Evolutionary conservation across 164 flowering plant genomes (phyloP).

Genomic region (Sedum album): DNA sequence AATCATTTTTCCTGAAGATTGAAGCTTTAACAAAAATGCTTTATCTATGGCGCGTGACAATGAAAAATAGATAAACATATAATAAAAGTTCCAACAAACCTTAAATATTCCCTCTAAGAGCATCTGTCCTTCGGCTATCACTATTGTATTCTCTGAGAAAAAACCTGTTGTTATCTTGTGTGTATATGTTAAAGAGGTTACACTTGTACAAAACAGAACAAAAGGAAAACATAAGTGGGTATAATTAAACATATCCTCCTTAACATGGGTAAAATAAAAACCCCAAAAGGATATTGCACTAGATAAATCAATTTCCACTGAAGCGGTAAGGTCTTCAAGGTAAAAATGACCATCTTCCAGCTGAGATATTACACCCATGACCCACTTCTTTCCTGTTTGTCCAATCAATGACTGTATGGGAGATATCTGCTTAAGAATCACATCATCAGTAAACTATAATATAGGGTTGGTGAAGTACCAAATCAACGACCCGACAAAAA

Average conservation of each 20-base stretch:
- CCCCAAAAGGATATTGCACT: slow-evolving; percentile 80
- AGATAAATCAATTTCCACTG: slow-evolving; percentile 77
- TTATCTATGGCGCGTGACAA: too few relatives aligned
- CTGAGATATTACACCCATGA: slow-evolving; percentile 96
- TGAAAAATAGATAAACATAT: too few relatives aligned
- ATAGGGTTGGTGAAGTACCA: too few relatives aligned
- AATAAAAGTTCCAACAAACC: slow-evolving; percentile 29
- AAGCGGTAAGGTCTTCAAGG: slow-evolving; percentile 94
- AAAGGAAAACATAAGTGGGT: neutral
- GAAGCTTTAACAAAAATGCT: too few relatives aligned
- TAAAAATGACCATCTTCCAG: slow-evolving; percentile 95
- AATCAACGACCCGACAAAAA: too few relatives aligned
- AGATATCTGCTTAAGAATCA: slow-evolving; percentile 45
- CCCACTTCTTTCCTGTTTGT: slow-evolving; percentile 74
- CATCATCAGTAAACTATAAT: too few relatives aligned
- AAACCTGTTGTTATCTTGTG: slow-evolving; percentile 90
- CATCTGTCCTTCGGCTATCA: slow-evolving; percentile 92
- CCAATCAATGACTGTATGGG: slow-evolving; percentile 84
- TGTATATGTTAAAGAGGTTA: slow-evolving; percentile 46
- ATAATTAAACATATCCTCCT: too few relatives aligned
- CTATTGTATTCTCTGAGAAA: slow-evolving; percentile 81
- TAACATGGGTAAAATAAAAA: too few relatives aligned
- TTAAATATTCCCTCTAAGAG: slow-evolving; percentile 67
- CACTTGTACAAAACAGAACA: neutral
- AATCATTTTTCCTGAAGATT: too few relatives aligned